Conservation (phyloP, 2,329 filamentous ascomycete genomes). For the Pyrenochaeta sp. region DNA sequence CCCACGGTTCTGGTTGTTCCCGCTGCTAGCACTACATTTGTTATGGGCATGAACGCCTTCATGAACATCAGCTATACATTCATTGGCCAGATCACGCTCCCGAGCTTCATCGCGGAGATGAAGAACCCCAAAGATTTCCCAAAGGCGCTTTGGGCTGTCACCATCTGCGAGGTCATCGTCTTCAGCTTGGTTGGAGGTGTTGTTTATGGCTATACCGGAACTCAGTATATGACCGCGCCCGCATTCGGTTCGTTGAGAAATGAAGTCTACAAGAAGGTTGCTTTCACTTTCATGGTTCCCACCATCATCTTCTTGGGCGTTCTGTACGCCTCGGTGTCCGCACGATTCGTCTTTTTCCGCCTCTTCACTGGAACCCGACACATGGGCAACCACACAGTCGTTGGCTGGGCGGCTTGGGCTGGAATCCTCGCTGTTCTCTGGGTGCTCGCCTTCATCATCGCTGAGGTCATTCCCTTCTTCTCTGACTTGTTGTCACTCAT, state of each 20-base stretch:
- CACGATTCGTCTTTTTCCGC: conserved; percentile 91
- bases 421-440: conserved; percentile 77
- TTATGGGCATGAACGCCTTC: conserved; percentile 84
- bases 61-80: conserved; percentile 97
- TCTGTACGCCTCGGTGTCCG: conserved; percentile 87
- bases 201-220: conserved; percentile 87
- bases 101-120: conserved; percentile 97
- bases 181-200: conserved; percentile 84
- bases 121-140: conserved; percentile 81
- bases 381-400: conserved; percentile 78
- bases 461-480: conserved; percentile 94
- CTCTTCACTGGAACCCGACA: conserved; percentile 81
- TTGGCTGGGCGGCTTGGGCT: conserved; percentile 82
- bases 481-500: conserved; percentile 76
- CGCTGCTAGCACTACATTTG: conserved; percentile 75
- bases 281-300: conserved; percentile 95
- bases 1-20: conserved; percentile 75
- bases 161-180: conserved; percentile 83
- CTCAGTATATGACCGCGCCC: conserved; percentile 85
- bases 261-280: conserved; percentile 79
- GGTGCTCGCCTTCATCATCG: conserved; percentile 90
- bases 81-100: conserved; percentile 92
- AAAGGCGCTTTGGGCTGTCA: conserved; percentile 90
- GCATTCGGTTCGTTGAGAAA: conserved; percentile 85
- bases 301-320: conserved; percentile 93